phyloP scores from a whole-genome alignment of 306 rosid species.

The Medicago arabica region DNA sequence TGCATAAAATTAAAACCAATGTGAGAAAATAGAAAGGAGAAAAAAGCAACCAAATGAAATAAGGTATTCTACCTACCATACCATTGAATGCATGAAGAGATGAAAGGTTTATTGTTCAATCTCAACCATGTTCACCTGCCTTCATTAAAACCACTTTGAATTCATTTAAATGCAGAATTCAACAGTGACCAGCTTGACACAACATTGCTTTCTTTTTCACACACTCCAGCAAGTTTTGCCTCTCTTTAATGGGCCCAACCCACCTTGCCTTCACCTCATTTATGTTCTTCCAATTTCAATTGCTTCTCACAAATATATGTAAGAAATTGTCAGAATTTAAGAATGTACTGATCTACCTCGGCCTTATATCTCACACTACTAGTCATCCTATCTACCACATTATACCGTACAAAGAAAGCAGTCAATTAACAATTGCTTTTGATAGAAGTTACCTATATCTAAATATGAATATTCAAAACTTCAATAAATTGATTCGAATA shows the following conservation, averaged over 20 bases:
- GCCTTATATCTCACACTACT: conserved; percentile 24
- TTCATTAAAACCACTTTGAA: conserved; percentile 81
- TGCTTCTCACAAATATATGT: conserved; percentile 29
- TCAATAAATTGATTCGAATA: not conserved
- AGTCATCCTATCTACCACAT: conserved; percentile 43
- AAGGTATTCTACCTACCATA: conserved; percentile 49
- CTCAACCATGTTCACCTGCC: conserved; percentile 76
- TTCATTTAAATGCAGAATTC: conserved; percentile 79
- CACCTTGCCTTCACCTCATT: conserved; percentile 73
- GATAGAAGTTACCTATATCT: not conserved
- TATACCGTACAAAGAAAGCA: not conserved
- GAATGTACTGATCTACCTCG: conserved; percentile 45
- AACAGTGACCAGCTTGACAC: conserved; percentile 66
- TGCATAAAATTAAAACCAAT: not conserved
- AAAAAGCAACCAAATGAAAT: not conserved
- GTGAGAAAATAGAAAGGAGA: not conserved
- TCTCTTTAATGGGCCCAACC: conserved; percentile 73
- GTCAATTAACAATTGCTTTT: conserved; percentile 19
- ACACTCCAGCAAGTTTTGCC: conserved; percentile 47
- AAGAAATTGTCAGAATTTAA: conserved; percentile 50
- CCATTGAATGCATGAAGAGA: conserved; percentile 54
- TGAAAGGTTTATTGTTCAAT: conserved; percentile 39
- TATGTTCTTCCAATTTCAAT: conserved; percentile 48
- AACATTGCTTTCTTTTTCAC: conserved; percentile 52
- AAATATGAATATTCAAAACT: not conserved